Percentiles rank a stretch among this genome's conserved stretches.
Evolutionary conservation across 257 asterid genomes (phyloP).

Genomic region (Gynochthodes officinalis): DNA sequence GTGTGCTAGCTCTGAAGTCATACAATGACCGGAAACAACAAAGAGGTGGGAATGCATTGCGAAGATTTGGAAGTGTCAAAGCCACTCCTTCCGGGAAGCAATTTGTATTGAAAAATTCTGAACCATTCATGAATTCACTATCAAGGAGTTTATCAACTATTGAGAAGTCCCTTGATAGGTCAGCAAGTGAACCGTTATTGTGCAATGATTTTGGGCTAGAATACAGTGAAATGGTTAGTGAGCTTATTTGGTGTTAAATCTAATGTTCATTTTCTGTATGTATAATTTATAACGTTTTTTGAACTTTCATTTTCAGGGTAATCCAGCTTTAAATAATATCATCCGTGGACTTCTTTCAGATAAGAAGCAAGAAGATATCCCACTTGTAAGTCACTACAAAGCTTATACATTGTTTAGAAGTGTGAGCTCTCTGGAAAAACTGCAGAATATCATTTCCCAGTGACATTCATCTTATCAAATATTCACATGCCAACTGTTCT

Average conservation of each 20-base stretch:
- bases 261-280: constrained; percentile 1
- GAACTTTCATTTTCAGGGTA: constrained; percentile 46
- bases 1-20: constrained; percentile 75
- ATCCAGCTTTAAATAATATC: constrained; percentile 46
- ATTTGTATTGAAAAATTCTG: constrained; percentile 48
- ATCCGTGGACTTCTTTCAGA: constrained; percentile 60
- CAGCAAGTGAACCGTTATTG: constrained; percentile 31
- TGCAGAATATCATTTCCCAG: constrained; percentile 1
- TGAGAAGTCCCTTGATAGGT: constrained; percentile 45
- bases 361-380: constrained; percentile 72
- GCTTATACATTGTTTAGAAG: background rate
- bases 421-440: background rate
- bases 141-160: constrained; percentile 47
- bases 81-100: constrained; percentile 50
- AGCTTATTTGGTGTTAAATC: constrained; percentile 10
- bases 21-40: constrained; percentile 72
- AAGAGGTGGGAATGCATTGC: constrained; percentile 63
- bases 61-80: constrained; percentile 65
- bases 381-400: constrained; percentile 50
- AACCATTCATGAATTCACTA: constrained; percentile 50
- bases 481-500: background rate
- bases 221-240: constrained; percentile 44
- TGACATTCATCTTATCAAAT: background rate
- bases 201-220: constrained; percentile 33
- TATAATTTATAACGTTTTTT: background rate